Percentiles rank a stretch among this genome's conserved stretches.
Evolutionary conservation across 2,329 filamentous ascomycete species (phyloP).

Genomic region (Plectosphaerella sp.): DNA sequence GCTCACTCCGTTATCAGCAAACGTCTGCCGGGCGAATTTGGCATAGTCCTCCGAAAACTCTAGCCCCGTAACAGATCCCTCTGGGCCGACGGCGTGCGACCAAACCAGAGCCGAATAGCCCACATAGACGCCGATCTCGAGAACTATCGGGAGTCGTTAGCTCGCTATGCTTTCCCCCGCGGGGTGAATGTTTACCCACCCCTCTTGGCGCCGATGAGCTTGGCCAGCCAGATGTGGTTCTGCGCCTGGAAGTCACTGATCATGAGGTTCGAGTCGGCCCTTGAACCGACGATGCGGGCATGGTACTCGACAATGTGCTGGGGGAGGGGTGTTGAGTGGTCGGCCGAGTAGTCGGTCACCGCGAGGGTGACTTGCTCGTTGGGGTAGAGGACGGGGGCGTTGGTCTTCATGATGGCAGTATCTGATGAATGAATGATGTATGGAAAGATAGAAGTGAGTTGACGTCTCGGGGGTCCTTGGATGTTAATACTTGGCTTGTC

Average conservation of each 20-base stretch:
- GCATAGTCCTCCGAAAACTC: constrained; percentile 42
- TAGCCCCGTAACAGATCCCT: constrained; percentile 37
- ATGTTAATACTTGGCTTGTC: too few species aligned
- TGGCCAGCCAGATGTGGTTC: constrained; percentile 34
- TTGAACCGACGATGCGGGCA: constrained; percentile 17
- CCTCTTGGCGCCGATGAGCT: constrained; percentile 34
- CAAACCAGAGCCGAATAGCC: constrained; percentile 45
- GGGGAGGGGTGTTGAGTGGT: constrained; percentile 36
- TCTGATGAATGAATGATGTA: not conserved
- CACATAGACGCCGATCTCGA: constrained; percentile 44
- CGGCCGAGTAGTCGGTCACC: constrained; percentile 37
- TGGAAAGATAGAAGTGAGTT: not conserved
- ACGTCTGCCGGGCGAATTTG: constrained; percentile 30
- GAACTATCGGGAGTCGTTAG: constrained; percentile 23
- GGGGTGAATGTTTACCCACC: constrained; percentile 16
- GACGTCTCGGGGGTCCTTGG: not conserved
- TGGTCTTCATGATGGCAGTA: constrained; percentile 29
- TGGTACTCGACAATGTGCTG: constrained; percentile 37
- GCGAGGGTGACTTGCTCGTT: constrained; percentile 29
- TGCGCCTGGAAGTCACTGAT: constrained; percentile 37
- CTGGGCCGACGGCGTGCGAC: constrained; percentile 39
- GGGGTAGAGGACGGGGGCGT: constrained; percentile 33
- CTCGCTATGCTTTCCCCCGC: not conserved
- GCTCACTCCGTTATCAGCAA: constrained; percentile 30
- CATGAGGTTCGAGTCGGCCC: constrained; percentile 27